Evolutionary conservation across 306 rosid genomes (phyloP).

Genomic region (Lagenaria siceraria): DNA sequence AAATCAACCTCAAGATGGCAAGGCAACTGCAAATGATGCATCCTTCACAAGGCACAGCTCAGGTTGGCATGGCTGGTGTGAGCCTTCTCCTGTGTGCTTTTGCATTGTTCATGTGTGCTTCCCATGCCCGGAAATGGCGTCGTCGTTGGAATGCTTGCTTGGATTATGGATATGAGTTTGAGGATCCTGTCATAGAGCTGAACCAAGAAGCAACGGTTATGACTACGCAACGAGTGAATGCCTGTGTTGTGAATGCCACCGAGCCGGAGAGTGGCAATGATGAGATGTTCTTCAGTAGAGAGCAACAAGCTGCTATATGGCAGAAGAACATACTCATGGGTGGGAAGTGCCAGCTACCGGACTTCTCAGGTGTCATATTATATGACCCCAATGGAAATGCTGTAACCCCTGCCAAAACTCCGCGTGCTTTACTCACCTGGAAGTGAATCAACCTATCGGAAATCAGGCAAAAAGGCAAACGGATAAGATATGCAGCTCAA

Average conservation of each 20-base stretch:
- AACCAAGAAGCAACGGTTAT: conserved; percentile 16
- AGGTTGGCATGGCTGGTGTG: conserved; percentile 23
- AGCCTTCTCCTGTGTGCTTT: conserved; percentile 42
- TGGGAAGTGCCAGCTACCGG: conserved; percentile 83
- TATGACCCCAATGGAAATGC: conserved; percentile 54
- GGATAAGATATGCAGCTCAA: not conserved
- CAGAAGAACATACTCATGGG: conserved; percentile 91
- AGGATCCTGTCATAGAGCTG: conserved; percentile 40
- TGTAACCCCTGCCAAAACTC: conserved; percentile 33
- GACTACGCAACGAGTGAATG: conserved; percentile 2
- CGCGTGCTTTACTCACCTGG: conserved; percentile 52
- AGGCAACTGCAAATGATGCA: conserved; percentile 28
- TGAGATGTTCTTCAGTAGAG: conserved; percentile 5
- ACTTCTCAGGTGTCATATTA: conserved; percentile 81
- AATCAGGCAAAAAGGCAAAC: not conserved
- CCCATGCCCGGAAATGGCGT: conserved; percentile 43
- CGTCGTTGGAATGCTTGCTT: conserved; percentile 35
- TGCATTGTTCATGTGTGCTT: conserved; percentile 73
- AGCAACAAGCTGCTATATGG: conserved; percentile 48
- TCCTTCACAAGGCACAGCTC: conserved; percentile 22
- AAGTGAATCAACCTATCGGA: conserved; percentile 14
- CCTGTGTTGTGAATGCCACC: conserved; percentile 4
- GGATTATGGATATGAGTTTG: conserved; percentile 12
- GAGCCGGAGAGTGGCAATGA: conserved; percentile 3
- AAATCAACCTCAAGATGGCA: conserved; percentile 36